A percentile compares a stretch with the other conserved stretches of the same genome.
Evolutionary conservation across 768 basidiomycete genomes (phyloP).

Genomic region (Mycena indigotica): DNA sequence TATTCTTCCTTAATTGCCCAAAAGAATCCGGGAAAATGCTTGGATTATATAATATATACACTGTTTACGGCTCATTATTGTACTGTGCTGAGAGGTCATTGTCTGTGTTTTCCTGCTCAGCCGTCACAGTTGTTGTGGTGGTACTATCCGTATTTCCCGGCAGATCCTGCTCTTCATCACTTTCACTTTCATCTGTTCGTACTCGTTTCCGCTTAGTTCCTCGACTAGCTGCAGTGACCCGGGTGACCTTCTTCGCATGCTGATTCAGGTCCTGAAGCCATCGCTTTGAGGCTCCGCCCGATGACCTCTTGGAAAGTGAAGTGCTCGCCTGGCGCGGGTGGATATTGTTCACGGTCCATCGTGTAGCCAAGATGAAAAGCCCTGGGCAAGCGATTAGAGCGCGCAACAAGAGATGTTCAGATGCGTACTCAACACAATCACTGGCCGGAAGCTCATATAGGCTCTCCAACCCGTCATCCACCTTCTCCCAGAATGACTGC

Average conservation of each 20-base stretch:
- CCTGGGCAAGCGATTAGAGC: no score
- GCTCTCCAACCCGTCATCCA: background rate
- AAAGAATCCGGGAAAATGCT: no score
- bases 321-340: background rate
- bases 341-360: background rate
- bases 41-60: no score
- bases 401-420: background rate
- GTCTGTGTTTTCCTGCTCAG: no score
- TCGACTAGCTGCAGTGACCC: background rate
- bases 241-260: background rate
- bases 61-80: no score
- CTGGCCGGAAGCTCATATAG: background rate
- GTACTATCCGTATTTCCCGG: no score
- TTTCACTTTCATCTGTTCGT: background rate
- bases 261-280: background rate
- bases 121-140: no score
- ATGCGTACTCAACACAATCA: background rate
- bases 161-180: no score
- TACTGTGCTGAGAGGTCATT: no score
- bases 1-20: no score
- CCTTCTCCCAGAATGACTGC: background rate
- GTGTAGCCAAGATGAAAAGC: background rate
- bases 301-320: background rate
- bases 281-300: background rate
- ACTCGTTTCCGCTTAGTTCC: background rate